Conservation (phyloP, 2,329 filamentous ascomycete genomes). For the Penicillium thymicola region DNA sequence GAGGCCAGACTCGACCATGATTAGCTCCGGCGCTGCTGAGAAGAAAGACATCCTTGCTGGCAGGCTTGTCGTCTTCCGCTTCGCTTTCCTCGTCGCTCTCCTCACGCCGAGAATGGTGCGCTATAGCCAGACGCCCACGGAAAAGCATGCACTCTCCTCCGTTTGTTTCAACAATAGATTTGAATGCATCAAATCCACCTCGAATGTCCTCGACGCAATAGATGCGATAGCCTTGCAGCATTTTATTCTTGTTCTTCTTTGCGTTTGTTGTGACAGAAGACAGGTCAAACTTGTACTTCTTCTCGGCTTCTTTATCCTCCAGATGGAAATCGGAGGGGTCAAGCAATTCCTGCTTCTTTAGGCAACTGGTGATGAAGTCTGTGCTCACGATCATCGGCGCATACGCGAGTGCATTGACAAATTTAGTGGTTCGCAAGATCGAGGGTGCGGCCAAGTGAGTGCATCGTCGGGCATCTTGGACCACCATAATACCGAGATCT, state of each 20-base stretch:
- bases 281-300: conserved; percentile 66
- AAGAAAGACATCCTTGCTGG: conserved; percentile 74
- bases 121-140: conserved; percentile 66
- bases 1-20: conserved; percentile 73
- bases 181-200: conserved; percentile 80
- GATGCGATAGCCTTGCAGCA: conserved; percentile 72
- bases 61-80: conserved; percentile 59
- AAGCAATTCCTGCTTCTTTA: conserved; percentile 65
- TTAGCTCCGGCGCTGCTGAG: conserved; percentile 65
- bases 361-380: conserved; percentile 72
- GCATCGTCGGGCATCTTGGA: conserved; percentile 70
- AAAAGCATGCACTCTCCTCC: conserved; percentile 79
- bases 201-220: conserved; percentile 79
- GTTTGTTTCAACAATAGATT: conserved; percentile 81
- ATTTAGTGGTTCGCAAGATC: conserved; percentile 88
- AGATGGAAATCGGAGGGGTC: conserved; percentile 65
- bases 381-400: conserved; percentile 75
- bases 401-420: conserved; percentile 79
- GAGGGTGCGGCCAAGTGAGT: conserved; percentile 84
- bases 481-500: conserved; percentile 75
- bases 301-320: conserved; percentile 69
- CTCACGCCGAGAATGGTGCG: conserved; percentile 59
- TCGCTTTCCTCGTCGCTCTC: conserved; percentile 38
- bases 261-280: conserved; percentile 67
- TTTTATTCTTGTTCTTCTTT: conserved; percentile 68